phyloP scores from a whole-genome alignment of 1,284 basidiomycete species.

The Cystobasidium pallidum region DNA sequence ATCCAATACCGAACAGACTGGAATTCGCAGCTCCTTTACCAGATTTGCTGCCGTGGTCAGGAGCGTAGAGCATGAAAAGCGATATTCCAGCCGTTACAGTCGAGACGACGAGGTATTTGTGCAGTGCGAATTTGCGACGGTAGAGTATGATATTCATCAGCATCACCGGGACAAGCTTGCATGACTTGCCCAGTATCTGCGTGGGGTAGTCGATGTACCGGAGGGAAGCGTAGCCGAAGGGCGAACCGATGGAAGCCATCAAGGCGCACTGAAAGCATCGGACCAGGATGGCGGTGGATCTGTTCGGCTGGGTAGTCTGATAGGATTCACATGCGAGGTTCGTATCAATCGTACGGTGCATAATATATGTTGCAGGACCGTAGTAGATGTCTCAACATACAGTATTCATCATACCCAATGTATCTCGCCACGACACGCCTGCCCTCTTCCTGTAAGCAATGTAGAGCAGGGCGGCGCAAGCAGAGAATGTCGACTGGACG shows the following conservation, averaged over 20 bases:
- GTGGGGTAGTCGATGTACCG: slow-evolving; percentile 97
- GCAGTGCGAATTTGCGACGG: slow-evolving; percentile 77
- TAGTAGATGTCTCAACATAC: no score
- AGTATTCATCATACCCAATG: slow-evolving; percentile 23
- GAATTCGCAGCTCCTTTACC: slow-evolving; percentile 52
- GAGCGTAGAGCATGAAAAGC: slow-evolving; percentile 83
- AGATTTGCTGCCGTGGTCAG: slow-evolving; percentile 50
- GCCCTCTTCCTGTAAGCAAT: slow-evolving; percentile 34
- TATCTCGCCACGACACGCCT: slow-evolving; percentile 19
- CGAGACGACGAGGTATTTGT: slow-evolving; percentile 82
- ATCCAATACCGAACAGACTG: slow-evolving; percentile 66
- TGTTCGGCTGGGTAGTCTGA: slow-evolving; percentile 10
- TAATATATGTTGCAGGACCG: no score
- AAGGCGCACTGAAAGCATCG: slow-evolving; percentile 60
- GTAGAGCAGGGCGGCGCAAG: slow-evolving; percentile 49
- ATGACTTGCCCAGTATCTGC: slow-evolving; percentile 97
- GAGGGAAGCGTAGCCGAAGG: slow-evolving; percentile 91
- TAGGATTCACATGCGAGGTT: no score
- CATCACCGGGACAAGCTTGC: slow-evolving; percentile 96
- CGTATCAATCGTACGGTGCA: no score
- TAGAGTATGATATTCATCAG: slow-evolving; percentile 84
- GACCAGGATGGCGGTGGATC: slow-evolving; percentile 25
- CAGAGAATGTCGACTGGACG: slow-evolving; percentile 71
- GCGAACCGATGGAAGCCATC: slow-evolving; percentile 87
- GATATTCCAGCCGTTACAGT: slow-evolving; percentile 91